Evolutionary conservation across 106 monocot species (phyloP), one percentile per base, ranked within the genome.

Genomic region (Acanthochlamys bracteata): DNA sequence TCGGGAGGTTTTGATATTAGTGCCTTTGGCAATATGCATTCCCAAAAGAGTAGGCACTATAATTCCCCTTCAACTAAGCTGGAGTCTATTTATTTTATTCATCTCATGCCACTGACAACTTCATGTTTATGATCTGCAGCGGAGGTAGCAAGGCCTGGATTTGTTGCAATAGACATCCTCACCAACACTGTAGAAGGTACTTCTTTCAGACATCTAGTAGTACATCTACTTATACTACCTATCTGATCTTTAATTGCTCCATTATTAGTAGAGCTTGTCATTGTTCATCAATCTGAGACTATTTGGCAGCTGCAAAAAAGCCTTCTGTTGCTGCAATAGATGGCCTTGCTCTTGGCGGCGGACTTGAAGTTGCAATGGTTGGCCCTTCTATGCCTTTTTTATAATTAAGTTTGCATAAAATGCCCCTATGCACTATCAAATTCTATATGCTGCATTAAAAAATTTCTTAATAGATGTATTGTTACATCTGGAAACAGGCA

Each of bases 351-450:
- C 87, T 96, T 72, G 96, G 96, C 59, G 96, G 96, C 33, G 96
- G 96, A 63, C 65, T 96, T 22, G 96, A 96, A 68, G 63, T 96
- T 80, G 87, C 90, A 67, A 96, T 96, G 96, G 96, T 96, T 73
- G 19, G 77, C 59, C 2, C 15, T n/a, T 25, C 61, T 13, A 7
- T 40, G 17, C 16, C 16, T 61, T 40, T 4, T 12, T 25, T 12
- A 14, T 69, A 47, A 42, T 42, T 49, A 2, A 49, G 17, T 12
- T 49, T 49, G 49, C 49, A 4, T 45, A 45, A 9, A 13, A 49
- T 10, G 2, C 49, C 49, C 17, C 10, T 4, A 49, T 4, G 9
- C 9, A 49, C 6, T 17, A 49, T 49, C 17, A 49, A 14, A 21
- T 20, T 23, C n/a, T 69, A 19, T 43, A 20, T 65, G 41, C 20